Conservation (phyloP, 306 rosid species). For the Lotus japonicus region DNA sequence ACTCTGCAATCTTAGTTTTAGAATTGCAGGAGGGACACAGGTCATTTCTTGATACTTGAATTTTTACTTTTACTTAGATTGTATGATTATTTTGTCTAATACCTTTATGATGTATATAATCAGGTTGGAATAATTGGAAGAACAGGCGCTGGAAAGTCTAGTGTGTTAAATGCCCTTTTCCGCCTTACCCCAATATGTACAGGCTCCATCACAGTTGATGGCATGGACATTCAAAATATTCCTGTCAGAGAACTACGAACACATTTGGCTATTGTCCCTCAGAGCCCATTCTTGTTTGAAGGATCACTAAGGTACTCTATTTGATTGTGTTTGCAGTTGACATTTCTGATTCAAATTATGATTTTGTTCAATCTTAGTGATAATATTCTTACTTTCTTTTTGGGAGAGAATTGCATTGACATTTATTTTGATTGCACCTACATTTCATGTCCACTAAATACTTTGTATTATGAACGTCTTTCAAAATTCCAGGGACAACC, state of each 20-base stretch:
- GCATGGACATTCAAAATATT: constrained; percentile 51
- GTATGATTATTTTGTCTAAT: neutral
- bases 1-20: constrained; percentile 66
- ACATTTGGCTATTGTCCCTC: constrained; percentile 92
- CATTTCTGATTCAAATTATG: constrained; percentile 2
- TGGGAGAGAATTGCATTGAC: neutral
- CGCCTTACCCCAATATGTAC: constrained; percentile 65
- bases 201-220: constrained; percentile 71
- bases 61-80: neutral
- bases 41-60: constrained; percentile 29
- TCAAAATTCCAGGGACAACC: constrained; percentile 58
- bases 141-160: constrained; percentile 98
- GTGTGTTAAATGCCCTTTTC: constrained; percentile 89
- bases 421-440: constrained; percentile 15
- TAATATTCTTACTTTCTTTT: neutral
- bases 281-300: constrained; percentile 86
- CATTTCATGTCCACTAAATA: neutral
- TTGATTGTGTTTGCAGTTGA: neutral
- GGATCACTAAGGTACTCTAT: constrained; percentile 69
- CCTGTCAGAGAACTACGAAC: constrained; percentile 76
- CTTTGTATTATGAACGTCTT: neutral
- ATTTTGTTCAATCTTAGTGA: neutral
- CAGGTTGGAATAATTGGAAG: constrained; percentile 96
- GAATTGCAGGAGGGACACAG: constrained; percentile 71
- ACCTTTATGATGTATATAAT: constrained; percentile 15